phyloP scores from a whole-genome alignment of 2,329 filamentous ascomycete genomes.

The Ascosphaera pollenicola region DNA sequence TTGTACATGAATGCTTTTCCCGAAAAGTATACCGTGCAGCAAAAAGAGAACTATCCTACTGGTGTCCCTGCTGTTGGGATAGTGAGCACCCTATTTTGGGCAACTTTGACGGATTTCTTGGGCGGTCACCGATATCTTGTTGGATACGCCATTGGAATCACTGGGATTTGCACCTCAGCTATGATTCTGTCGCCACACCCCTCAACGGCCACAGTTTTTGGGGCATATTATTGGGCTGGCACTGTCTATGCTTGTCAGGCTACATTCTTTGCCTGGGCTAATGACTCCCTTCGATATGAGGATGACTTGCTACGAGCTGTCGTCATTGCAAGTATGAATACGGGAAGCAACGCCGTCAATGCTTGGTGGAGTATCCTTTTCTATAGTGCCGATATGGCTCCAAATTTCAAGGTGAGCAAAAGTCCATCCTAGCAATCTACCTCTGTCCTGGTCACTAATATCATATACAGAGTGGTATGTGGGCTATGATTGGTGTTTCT shows the following conservation, averaged over 20 bases:
- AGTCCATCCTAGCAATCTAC: too few species aligned
- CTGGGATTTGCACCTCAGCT: constrained; percentile 37
- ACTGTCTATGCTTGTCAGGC: constrained; percentile 51
- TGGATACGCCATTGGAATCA: constrained; percentile 44
- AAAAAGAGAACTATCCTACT: constrained; percentile 32
- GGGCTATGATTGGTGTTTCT: constrained; percentile 45
- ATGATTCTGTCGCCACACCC: constrained; percentile 33
- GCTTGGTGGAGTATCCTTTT: constrained; percentile 55
- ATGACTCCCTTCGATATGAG: constrained; percentile 44
- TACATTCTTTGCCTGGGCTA: constrained; percentile 56
- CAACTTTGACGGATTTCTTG: constrained; percentile 42
- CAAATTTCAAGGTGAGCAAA: constrained; percentile 38
- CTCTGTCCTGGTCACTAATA: constrained; percentile 3
- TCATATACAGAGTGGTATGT: constrained; percentile 37
- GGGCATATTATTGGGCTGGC: constrained; percentile 48
- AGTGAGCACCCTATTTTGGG: constrained; percentile 41
- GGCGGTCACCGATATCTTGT: constrained; percentile 42
- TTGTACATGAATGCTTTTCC: constrained; percentile 29
- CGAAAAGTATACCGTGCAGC: constrained; percentile 23
- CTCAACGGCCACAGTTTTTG: constrained; percentile 35
- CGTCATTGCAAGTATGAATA: constrained; percentile 51
- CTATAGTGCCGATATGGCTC: constrained; percentile 43
- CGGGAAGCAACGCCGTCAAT: constrained; percentile 45
- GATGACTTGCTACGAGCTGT: constrained; percentile 40
- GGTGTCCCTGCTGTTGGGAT: constrained; percentile 31